phyloP scores from a whole-genome alignment of 192 early-diverging fungal species.

The Lunasporangiospora selenospora region DNA sequence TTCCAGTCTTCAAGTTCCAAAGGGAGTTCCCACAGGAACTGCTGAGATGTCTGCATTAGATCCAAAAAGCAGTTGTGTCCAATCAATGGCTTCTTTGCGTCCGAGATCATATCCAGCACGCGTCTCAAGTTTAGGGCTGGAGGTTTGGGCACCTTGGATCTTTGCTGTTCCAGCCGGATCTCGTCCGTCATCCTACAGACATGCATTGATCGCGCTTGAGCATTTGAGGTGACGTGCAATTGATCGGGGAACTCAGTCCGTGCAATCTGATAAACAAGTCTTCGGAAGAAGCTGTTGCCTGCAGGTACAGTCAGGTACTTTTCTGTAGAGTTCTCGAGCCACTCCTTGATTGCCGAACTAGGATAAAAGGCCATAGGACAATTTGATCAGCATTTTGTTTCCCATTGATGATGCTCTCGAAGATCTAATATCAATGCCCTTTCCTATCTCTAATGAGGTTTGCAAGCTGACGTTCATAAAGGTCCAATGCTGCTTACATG shows the following conservation, averaged over 20 bases:
- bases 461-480: too few species aligned
- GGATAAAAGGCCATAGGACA: too few species aligned
- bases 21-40: slow-evolving; percentile 79
- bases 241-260: slow-evolving; percentile 33
- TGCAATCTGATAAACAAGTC: slow-evolving; percentile 83
- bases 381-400: too few species aligned
- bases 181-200: slow-evolving; percentile 45
- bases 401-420: too few species aligned
- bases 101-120: slow-evolving; percentile 79
- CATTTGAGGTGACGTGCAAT: slow-evolving; percentile 11
- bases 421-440: too few species aligned
- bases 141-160: slow-evolving; percentile 29
- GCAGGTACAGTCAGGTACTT: slow-evolving; percentile 49
- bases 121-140: slow-evolving; percentile 67
- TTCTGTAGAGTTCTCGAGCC: slow-evolving; percentile 45
- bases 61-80: slow-evolving; percentile 94
- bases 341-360: slow-evolving; percentile 43
- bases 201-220: slow-evolving; percentile 50
- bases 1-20: slow-evolving; percentile 75
- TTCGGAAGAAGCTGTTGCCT: slow-evolving; percentile 68
- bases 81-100: slow-evolving; percentile 77
- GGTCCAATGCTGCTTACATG: too few species aligned
- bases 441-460: too few species aligned
- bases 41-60: slow-evolving; percentile 78
- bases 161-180: slow-evolving; percentile 48